These are phyloP conservation scores for Cordyceps cicadae DNA, from an alignment of 2,329 filamentous ascomycete species.

Conservation along the genomic window DNA sequence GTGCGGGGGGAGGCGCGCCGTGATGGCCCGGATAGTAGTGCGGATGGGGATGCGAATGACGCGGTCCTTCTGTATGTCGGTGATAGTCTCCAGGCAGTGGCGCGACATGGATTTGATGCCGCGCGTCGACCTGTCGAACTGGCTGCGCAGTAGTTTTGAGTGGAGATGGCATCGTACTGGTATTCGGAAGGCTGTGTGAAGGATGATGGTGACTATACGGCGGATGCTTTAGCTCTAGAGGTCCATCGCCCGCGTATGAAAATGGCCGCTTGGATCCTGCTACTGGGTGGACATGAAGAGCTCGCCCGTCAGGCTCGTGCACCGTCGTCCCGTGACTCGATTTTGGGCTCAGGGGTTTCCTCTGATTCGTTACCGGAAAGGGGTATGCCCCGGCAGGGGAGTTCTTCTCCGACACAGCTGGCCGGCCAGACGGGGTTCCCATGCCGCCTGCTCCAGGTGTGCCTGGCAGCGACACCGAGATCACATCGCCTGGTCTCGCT, in stretches of 20 bases:
- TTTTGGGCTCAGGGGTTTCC: conserved; percentile 26
- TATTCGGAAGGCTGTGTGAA: conserved; percentile 7
- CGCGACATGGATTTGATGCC: not conserved
- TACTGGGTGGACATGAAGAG: conserved; percentile 16
- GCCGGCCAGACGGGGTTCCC: conserved; percentile 20
- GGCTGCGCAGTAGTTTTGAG: not conserved
- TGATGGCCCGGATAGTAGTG: conserved; percentile 11
- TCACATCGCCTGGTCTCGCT: conserved; percentile 19
- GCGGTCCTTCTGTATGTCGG: not conserved
- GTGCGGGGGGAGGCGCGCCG: conserved; percentile 16
- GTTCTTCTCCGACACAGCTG: conserved; percentile 23
- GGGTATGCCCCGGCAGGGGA: conserved; percentile 25
- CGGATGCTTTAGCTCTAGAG: not conserved
- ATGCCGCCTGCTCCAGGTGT: conserved; percentile 22
- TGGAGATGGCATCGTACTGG: not conserved
- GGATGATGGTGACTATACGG: conserved; percentile 2
- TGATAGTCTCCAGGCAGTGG: not conserved
- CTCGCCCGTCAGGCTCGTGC: conserved; percentile 19
- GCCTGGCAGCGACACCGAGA: conserved; percentile 26
- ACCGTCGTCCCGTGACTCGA: conserved; percentile 19
- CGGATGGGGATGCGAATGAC: conserved; percentile 12
- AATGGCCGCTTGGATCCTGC: conserved; percentile 26
- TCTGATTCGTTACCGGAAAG: conserved; percentile 23
- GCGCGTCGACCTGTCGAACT: conserved; percentile 3
- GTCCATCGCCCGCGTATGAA: conserved; percentile 1